phyloP scores from a whole-genome alignment of 2,329 filamentous ascomycete genomes.

The Bipolaris cookei region DNA sequence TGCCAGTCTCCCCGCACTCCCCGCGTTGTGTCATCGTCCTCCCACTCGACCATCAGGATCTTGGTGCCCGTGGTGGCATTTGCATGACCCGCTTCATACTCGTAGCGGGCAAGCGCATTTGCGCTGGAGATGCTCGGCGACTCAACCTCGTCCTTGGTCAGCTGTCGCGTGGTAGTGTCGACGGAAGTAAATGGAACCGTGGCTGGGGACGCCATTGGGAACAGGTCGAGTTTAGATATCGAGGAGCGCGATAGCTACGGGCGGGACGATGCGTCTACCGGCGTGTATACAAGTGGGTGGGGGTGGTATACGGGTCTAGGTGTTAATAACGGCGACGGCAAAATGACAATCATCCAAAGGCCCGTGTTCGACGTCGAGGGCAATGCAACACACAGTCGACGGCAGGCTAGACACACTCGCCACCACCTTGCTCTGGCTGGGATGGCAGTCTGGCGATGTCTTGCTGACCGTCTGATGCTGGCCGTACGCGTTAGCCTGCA shows the following conservation, averaged over 20 bases:
- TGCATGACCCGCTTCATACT: conserved; percentile 78
- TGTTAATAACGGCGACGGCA: conserved; percentile 42
- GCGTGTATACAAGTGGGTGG: conserved; percentile 35
- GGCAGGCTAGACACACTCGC: conserved; percentile 16
- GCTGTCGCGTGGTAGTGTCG: conserved; percentile 47
- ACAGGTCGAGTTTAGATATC: conserved; percentile 29
- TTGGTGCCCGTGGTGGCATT: conserved; percentile 78
- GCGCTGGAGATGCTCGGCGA: conserved; percentile 57
- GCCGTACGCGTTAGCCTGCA: conserved; percentile 21
- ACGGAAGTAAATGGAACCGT: conserved; percentile 51
- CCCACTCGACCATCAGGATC: conserved; percentile 93
- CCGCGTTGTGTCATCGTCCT: conserved; percentile 63
- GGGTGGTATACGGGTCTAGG: conserved; percentile 40
- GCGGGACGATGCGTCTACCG: conserved; percentile 31
- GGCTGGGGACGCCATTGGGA: conserved; percentile 44
- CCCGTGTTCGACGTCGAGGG: conserved; percentile 32
- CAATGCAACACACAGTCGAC: conserved; percentile 31
- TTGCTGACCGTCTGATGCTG: conserved; percentile 8
- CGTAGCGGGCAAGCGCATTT: conserved; percentile 79
- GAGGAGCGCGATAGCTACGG: conserved; percentile 33
- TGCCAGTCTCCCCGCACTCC: conserved; percentile 68
- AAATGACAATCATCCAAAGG: conserved; percentile 36
- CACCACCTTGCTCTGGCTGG: conserved; percentile 23
- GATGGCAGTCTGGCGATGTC: conserved; percentile 19
- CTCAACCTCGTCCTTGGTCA: conserved; percentile 51